These are phyloP conservation scores for Yarrowia sp. DNA, from an alignment of 805 yeast genomes.

Conservation along the genomic window DNA sequence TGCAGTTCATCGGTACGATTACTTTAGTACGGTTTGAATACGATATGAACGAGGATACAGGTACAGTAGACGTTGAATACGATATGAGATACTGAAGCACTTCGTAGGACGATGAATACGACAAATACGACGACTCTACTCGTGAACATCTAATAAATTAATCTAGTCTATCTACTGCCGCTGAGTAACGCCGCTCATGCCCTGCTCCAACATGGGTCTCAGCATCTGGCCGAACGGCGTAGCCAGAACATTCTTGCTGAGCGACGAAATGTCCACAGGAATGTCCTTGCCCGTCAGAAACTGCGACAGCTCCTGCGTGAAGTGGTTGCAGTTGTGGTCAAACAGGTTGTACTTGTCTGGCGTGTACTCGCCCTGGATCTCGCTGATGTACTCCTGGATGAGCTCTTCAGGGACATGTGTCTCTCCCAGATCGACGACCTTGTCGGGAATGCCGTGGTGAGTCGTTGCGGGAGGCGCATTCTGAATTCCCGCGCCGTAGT, in stretches of 20 bases:
- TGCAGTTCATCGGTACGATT: no score
- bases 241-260: constrained; percentile 52
- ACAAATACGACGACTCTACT: no score
- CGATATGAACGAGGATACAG: no score
- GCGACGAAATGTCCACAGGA: constrained; percentile 51
- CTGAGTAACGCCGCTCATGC: constrained; percentile 31
- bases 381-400: constrained; percentile 52
- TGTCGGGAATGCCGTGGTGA: constrained; percentile 58
- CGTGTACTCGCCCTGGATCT: constrained; percentile 47
- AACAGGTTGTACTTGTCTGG: constrained; percentile 55
- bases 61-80: no score
- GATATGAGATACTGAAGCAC: no score
- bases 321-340: constrained; percentile 66
- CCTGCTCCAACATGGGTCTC: constrained; percentile 40
- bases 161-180: background rate
- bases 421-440: constrained; percentile 53
- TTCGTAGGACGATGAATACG: no score
- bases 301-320: constrained; percentile 55
- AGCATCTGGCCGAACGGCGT: constrained; percentile 55
- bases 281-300: constrained; percentile 56
- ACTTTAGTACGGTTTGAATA: no score
- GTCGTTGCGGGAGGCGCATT: constrained; percentile 51
- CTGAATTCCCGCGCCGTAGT: constrained; percentile 59
- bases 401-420: constrained; percentile 54
- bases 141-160: background rate